Evolutionary conservation across 768 basidiomycete species (phyloP).

Genomic region (Calocera viscosa): DNA sequence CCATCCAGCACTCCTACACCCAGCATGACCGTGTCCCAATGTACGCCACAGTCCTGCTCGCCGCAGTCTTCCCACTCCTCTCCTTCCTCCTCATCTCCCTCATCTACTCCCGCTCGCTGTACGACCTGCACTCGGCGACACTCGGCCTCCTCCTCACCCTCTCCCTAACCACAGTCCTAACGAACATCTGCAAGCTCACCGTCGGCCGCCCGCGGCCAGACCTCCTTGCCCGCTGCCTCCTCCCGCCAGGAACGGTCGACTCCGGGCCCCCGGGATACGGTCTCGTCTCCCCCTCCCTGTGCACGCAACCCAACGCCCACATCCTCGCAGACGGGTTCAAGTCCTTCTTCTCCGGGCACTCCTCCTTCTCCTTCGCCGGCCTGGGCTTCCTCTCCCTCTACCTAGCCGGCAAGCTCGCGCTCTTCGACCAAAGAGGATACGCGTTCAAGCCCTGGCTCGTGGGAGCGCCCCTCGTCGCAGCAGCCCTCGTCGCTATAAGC

Average conservation of each 20-base stretch:
- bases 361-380: slow-evolving; percentile 78
- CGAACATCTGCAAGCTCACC: slow-evolving; percentile 65
- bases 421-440: slow-evolving; percentile 73
- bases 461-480: slow-evolving; percentile 61
- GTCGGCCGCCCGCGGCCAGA: slow-evolving; percentile 89
- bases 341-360: slow-evolving; percentile 83
- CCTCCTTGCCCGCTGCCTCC: slow-evolving; percentile 58
- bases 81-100: slow-evolving; percentile 58
- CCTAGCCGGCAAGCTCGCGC: slow-evolving; percentile 80
- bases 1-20: slow-evolving; percentile 45
- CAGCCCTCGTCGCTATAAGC: slow-evolving; percentile 62
- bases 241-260: slow-evolving; percentile 49
- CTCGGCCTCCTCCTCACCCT: slow-evolving; percentile 48
- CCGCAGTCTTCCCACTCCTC: slow-evolving; percentile 51
- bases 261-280: slow-evolving; percentile 42
- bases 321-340: slow-evolving; percentile 74
- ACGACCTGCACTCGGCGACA: slow-evolving; percentile 65
- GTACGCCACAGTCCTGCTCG: slow-evolving; percentile 30
- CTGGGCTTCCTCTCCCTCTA: slow-evolving; percentile 82
- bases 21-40: slow-evolving; percentile 70
- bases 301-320: slow-evolving; percentile 50
- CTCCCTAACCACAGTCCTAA: slow-evolving; percentile 63
- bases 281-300: slow-evolving; percentile 61
- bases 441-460: slow-evolving; percentile 76
- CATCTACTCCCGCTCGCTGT: slow-evolving; percentile 64